phyloP scores from a whole-genome alignment of 192 early-diverging fungal genomes.

The Pilaira anomala region DNA sequence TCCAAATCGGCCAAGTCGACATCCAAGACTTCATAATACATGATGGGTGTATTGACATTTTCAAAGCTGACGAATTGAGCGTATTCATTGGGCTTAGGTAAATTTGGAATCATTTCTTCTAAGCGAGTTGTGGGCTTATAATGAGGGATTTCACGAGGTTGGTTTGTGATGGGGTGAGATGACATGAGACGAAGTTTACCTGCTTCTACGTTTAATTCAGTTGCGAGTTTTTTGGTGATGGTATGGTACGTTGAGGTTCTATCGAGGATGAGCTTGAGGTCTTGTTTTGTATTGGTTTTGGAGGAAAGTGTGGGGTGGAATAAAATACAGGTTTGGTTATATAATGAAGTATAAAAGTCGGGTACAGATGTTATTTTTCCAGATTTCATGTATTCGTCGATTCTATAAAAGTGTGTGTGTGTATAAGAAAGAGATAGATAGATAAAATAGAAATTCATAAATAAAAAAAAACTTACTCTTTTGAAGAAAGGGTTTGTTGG shows the following conservation, averaged over 20 bases:
- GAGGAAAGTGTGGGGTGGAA: constrained; percentile 18
- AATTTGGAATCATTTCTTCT: constrained; percentile 37
- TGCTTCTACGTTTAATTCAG: constrained; percentile 57
- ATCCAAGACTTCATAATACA: constrained; percentile 87
- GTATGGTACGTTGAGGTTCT: constrained; percentile 64
- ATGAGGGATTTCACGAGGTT: constrained; percentile 20
- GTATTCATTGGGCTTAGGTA: constrained; percentile 11
- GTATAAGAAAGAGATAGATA: not conserved
- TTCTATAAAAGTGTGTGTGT: constrained; percentile 33
- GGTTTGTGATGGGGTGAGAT: constrained; percentile 26
- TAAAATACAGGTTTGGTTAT: not conserved
- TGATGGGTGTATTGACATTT: constrained; percentile 19
- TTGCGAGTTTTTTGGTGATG: constrained; percentile 62
- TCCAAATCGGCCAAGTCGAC: constrained; percentile 80
- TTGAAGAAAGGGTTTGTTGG: not conserved
- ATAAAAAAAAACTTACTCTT: constrained; percentile 41
- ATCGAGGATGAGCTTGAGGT: constrained; percentile 37
- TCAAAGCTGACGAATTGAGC: constrained; percentile 6
- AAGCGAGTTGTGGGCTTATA: constrained; percentile 10
- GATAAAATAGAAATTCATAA: too few species aligned
- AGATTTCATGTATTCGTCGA: not conserved
- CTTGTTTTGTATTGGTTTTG: constrained; percentile 20
- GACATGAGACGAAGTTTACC: constrained; percentile 72
- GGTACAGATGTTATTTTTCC: constrained; percentile 2
- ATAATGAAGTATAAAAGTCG: not conserved